Conservation (phyloP, 345 rosid species). For the Hibiscus tridactylites region DNA sequence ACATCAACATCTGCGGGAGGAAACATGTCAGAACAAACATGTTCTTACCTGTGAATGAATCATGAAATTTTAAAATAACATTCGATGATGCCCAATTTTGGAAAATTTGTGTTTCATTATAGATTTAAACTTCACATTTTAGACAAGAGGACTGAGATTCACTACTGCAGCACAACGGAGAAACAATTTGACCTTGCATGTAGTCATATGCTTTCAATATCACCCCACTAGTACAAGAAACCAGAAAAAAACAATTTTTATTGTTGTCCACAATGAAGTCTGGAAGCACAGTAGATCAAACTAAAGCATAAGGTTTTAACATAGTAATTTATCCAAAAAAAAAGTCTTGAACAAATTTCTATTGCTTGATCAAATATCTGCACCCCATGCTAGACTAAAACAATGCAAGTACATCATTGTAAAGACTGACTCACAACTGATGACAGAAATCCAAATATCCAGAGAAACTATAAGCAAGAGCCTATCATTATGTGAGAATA, state of each 20-base stretch:
- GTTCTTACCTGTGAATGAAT: not conserved
- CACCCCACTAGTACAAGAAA: not conserved
- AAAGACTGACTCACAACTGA: not conserved
- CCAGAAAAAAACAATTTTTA: not conserved
- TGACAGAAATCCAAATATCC: not conserved
- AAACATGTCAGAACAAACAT: constrained; percentile 6
- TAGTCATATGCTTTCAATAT: not conserved
- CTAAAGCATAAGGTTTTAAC: not conserved
- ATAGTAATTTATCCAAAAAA: not conserved
- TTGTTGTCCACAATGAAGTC: not conserved
- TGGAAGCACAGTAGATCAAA: not conserved
- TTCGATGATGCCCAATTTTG: not conserved
- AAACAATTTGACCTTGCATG: not conserved
- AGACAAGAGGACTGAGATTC: not conserved
- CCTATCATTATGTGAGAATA: not conserved
- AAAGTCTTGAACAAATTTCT: not conserved
- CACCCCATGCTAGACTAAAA: not conserved
- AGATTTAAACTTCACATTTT: not conserved
- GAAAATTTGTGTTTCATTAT: not conserved
- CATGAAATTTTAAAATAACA: constrained; percentile 7
- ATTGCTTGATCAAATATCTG: constrained; percentile 1
- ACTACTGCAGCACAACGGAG: not conserved
- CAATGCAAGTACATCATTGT: not conserved
- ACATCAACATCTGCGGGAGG: constrained; percentile 61
- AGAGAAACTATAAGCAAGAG: not conserved